A percentile compares a stretch with the other conserved stretches of the same genome.
Conservation (phyloP, 345 rosid species). For the Rhodamnia argentea region DNA sequence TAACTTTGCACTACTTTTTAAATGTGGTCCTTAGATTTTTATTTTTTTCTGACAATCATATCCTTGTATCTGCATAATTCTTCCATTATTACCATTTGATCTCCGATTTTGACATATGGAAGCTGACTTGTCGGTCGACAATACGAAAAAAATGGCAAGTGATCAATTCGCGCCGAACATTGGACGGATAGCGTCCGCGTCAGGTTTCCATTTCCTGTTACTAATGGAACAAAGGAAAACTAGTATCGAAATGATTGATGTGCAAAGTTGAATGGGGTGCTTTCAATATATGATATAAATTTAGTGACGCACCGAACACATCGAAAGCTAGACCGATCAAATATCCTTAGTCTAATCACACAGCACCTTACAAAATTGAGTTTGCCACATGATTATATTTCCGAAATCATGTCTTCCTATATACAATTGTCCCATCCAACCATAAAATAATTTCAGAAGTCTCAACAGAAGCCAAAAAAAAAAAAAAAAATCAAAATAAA, state of each 20-base stretch:
- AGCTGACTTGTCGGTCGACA: fast-evolving
- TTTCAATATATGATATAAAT: neutral
- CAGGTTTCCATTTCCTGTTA: neutral
- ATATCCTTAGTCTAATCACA: neutral
- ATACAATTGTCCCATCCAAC: neutral
- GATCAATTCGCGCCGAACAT: neutral
- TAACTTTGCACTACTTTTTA: neutral
- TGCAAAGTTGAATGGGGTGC: fast-evolving
- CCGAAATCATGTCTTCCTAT: neutral
- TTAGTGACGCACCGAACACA: fast-evolving
- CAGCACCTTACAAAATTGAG: neutral
- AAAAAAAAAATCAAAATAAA: neutral
- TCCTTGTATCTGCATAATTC: neutral
- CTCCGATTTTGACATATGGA: neutral
- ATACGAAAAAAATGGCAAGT: neutral
- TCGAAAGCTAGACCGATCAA: neutral
- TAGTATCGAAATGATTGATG: neutral
- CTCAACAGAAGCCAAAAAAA: neutral
- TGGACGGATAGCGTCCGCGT: neutral
- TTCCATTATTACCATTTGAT: neutral
- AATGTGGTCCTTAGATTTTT: neutral
- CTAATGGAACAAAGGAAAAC: neutral
- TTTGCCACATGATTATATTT: neutral
- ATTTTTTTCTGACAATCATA: neutral
- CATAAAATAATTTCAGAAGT: neutral